Conservation (phyloP, 2,329 filamentous ascomycete genomes). For the Ceratocystis papillata region DNA sequence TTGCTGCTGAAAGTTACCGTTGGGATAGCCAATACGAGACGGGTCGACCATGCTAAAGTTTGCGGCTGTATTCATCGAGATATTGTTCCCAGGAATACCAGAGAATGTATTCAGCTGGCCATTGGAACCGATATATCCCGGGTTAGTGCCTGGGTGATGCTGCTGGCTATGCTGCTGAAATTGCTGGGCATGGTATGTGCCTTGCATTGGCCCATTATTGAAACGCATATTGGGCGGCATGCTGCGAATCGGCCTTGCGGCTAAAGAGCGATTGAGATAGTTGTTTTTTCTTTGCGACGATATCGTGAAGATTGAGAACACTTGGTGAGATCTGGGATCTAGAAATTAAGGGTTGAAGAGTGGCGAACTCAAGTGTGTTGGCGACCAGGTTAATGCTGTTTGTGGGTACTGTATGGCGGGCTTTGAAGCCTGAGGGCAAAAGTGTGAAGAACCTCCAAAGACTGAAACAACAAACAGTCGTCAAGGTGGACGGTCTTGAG, state of each 20-base stretch:
- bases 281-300: slow-evolving; percentile 11
- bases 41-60: slow-evolving; percentile 33
- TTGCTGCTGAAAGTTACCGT: slow-evolving; percentile 33
- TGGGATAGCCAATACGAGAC: slow-evolving; percentile 24
- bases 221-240: slow-evolving; percentile 32
- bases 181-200: slow-evolving; percentile 38
- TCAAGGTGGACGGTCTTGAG: not conserved
- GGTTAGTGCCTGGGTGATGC: slow-evolving; percentile 50
- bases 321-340: slow-evolving; percentile 3
- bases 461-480: not conserved
- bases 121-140: slow-evolving; percentile 60
- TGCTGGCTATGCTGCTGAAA: slow-evolving; percentile 42
- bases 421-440: not conserved
- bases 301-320: slow-evolving; percentile 12
- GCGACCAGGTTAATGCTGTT: not conserved
- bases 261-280: not conserved
- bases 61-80: slow-evolving; percentile 48
- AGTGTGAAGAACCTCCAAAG: not conserved
- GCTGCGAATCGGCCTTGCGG: slow-evolving; percentile 19
- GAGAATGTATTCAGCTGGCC: slow-evolving; percentile 58
- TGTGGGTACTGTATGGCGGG: not conserved
- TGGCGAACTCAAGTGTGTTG: not conserved
- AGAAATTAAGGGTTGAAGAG: not conserved
- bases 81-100: slow-evolving; percentile 41
- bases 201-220: slow-evolving; percentile 35